Base-by-base conservation (phyloP, 306 rosid species). In the Pterocarpus santalinus region DNA sequence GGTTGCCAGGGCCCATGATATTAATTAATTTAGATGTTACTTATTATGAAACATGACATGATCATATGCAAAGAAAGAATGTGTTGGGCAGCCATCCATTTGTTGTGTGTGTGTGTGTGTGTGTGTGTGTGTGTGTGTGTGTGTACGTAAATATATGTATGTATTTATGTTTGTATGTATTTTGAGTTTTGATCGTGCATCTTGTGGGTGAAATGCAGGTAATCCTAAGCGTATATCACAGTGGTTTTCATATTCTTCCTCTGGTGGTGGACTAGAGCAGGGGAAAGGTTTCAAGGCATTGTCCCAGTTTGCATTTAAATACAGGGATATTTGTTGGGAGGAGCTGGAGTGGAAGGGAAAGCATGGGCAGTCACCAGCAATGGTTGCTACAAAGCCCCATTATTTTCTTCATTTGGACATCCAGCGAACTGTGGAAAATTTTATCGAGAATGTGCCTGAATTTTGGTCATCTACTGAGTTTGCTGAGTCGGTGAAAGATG, bases 301-400 rank as follows among this genome's bases (percentile, higher is more conserved):
- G 72, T 83, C 97, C 12, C 94, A 93, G 66, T 95, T 93, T 86
- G 90, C 97, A 64, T 95, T 95, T 76, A 86, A 82, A 72, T 79
- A 93, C 87, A 88, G 97, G 80, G 96, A 95, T 86, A 90, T 88
- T 69, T 93, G 95, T 83, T 95, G 99, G 97, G 97, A 93, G 83
- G 99, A 95, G 87, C 90, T 93, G 66, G 97, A 92, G 92, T 91
- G 97, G 99, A 91, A 90, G 80, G 99, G 99, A 76, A 93, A 90
- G 79, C 99, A 95, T 82, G 99, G 99, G 80, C 99, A 93, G 66
- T 93, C 99, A 16, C 99, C 97, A 1, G 99, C 97, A 32, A 86
- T 95, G 85, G 97, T 95, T 85, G 97, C 99, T 13, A 95, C 99
- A 0, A 95, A 95, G 85, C 99, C 97, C 79, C 97, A 93, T 85